Conservation (phyloP, 164 flowering plant species). For the Houttuynia cordata region DNA sequence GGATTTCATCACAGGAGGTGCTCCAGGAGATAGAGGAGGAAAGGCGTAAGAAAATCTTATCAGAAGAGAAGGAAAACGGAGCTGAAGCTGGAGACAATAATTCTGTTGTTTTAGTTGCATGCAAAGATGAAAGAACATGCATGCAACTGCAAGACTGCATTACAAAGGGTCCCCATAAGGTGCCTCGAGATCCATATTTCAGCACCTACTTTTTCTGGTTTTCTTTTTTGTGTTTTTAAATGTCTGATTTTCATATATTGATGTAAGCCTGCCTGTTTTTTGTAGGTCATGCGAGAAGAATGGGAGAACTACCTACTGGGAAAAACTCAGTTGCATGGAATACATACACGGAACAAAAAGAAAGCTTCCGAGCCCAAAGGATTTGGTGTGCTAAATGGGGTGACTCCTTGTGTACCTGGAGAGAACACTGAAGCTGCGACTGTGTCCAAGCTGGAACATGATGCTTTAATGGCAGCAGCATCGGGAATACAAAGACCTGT, state of each 20-base stretch:
- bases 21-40: constrained; percentile 81
- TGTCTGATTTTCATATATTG: too few species aligned
- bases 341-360: constrained; percentile 45
- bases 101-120: constrained; percentile 67
- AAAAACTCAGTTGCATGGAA: constrained; percentile 59
- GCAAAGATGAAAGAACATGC: constrained; percentile 95
- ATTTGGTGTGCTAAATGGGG: constrained; percentile 84
- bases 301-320: constrained; percentile 87
- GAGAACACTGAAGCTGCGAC: constrained; percentile 51
- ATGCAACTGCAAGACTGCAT: constrained; percentile 94
- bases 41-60: constrained; percentile 38
- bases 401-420: constrained; percentile 34
- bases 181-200: constrained; percentile 9
- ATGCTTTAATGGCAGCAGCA: constrained; percentile 82
- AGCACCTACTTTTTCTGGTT: neutral
- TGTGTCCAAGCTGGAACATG: constrained; percentile 59
- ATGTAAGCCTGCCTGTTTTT: neutral
- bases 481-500: constrained; percentile 32
- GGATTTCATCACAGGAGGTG: constrained; percentile 39
- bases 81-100: constrained; percentile 22
- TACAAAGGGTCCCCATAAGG: constrained; percentile 55
- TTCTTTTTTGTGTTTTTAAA: neutral
- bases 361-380: constrained; percentile 70
- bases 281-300: constrained; percentile 78
- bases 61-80: constrained; percentile 21